Base-by-base conservation (phyloP, 768 basidiomycete species). In the Aureoboletus auriporus region DNA sequence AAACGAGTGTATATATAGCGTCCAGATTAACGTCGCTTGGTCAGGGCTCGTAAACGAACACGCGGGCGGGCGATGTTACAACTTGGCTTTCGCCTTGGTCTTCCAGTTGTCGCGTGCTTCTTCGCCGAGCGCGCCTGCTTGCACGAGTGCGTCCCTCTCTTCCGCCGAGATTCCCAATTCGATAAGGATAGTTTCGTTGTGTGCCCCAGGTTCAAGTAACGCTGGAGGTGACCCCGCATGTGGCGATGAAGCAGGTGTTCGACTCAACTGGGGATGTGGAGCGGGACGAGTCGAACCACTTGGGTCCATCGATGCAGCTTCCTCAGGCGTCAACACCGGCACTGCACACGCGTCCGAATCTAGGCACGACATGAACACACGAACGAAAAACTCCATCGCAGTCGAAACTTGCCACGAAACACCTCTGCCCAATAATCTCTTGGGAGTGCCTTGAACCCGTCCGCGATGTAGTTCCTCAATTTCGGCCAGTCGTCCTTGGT, bases 321-420 rank as follows among this genome's bases (percentile, higher is more conserved):
- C 87, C 23, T 66, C 58, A 0, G 83, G 76, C 5, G 78, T 73
- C 26, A 89, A 71, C 28, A 90, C 83, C 0, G 88, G 87, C 12
- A 86, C 67, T 9, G 75, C 76, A 59, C 88, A 90, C 8, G 85
- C 82, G 50, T 90, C 88, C 11, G 77, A 83, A 27, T 75, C 87
- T 89, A 57, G 28, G 3, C 20, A 12, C 12, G 16, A 20, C 27
- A n/a, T 33, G 23, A 44, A 17, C 16, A 42, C 39, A 36, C 13
- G 14, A 16, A 2, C 11, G 41, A 42, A 12, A n/a, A 31, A 4
- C 11, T 1, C 9, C 13, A 12, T 8, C 28, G 6, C 9, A 33
- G 20, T 12, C 9, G 9, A 16, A 1, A 37, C 63, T 29, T 56
- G 82, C 88, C 82, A 45, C 84, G 76, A 62, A 88, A 92, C 2